Conservation (phyloP, 176 grass and related monocot genomes). For the Urochloa ruziziensis region DNA sequence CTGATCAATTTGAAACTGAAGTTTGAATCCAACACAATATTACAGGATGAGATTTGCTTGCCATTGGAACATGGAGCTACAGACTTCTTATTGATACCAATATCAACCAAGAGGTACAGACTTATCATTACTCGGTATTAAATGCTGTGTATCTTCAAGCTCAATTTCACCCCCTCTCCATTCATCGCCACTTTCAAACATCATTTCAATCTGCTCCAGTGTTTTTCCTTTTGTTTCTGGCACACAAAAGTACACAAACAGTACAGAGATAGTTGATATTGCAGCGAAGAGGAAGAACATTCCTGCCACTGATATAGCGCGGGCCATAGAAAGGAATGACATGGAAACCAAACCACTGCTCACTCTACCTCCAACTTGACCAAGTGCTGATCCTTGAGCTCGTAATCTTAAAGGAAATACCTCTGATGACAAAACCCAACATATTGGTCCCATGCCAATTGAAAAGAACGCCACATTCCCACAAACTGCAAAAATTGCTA, state of each 20-base stretch:
- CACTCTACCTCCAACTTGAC: constrained; percentile 77
- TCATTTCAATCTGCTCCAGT: constrained; percentile 87
- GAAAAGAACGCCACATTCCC: constrained; percentile 89
- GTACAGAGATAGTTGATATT: constrained; percentile 57
- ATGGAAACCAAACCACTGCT: constrained; percentile 86
- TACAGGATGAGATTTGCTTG: neutral
- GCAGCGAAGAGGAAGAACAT: constrained; percentile 70
- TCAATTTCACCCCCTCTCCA: constrained; percentile 62
- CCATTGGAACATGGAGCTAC: constrained; percentile 11
- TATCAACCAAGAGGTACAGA: constrained; percentile 37
- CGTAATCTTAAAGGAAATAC: constrained; percentile 80
- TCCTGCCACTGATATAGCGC: constrained; percentile 67
- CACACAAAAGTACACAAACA: constrained; percentile 75
- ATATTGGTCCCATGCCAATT: constrained; percentile 85
- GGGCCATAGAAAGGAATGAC: constrained; percentile 85
- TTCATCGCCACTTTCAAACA: constrained; percentile 70
- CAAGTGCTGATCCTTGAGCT: constrained; percentile 90
- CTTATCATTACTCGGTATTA: constrained; percentile 53
- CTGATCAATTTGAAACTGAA: constrained; percentile 9
- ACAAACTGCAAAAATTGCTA: constrained; percentile 87
- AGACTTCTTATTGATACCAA: constrained; percentile 10
- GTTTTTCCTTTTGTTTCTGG: constrained; percentile 94
- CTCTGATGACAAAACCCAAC: constrained; percentile 92
- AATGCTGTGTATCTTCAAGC: constrained; percentile 62
- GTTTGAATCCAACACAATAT: neutral